Evolutionary conservation across 805 yeast species (phyloP), one percentile per base, ranked within the genome.

Genomic region (Vanderwaltozyma tropicalis): DNA sequence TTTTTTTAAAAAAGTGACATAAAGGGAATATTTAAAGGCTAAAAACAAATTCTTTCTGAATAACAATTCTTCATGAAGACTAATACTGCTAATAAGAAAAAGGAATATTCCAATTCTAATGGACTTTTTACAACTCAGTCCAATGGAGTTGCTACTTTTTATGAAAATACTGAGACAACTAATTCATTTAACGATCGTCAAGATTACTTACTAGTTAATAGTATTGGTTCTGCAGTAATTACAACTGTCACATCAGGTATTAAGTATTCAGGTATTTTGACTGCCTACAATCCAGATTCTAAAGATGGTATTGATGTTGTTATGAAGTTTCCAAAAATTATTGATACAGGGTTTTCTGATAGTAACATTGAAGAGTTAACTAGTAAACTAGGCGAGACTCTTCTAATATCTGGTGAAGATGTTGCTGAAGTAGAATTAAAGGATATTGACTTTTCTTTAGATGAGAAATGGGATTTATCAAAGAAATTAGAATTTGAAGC

Each of bases 221-320:
- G 86, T 6, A 62, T 80, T 30, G 84, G 94, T 15, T 64, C 71
- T 22, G 62, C 63, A 22, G 75, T 73, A 11, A 64, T 65, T 12
- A 79, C 76, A 6, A 74, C 86, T 3, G 74, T 79, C 1, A 60
- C 73, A 19, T 69, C 83, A 0, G 89, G 89, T 12, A 66, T 72
- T 2, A 60, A 68, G 21, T 70, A 74, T 48, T 58, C 62, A 17
- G 95, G 95, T 16, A 52, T 77, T 8, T 60, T 84, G 39, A 62
- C 67, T 31, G 70, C 78, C 10, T 67, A 72, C 16, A 64, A 63
- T 25, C 64, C 67, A 9, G 47, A 53, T 25, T 56, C 67, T 2
- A 57, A 62, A 7, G 59, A 66, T 15, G 77, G 78, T 3, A 52
- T 80, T 29, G 77, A 80, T 12, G 67, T 80, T 13, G 71, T 74